phyloP scores from a whole-genome alignment of 768 basidiomycete genomes.

The Myochromella boudieri region DNA sequence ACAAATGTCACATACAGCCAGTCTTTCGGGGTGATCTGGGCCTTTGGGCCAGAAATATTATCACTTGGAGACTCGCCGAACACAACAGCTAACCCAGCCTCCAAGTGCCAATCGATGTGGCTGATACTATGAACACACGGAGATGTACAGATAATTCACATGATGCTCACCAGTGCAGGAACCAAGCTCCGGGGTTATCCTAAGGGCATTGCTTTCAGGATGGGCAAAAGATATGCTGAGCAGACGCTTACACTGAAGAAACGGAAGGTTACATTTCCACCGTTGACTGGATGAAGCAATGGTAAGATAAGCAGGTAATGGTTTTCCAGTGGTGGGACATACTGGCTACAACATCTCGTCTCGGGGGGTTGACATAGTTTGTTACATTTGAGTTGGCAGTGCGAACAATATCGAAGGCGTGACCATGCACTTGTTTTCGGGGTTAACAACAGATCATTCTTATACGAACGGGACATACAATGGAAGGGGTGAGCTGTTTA shows the following conservation, averaged over 20 bases:
- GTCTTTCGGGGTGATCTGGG: conserved; percentile 18
- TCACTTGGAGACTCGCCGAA: conserved; percentile 29
- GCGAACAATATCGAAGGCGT: conserved; percentile 15
- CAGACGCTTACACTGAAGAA: conserved; percentile 26
- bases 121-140: conserved; percentile 19
- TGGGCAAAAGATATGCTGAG: not conserved
- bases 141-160: not conserved
- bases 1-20: conserved; percentile 14
- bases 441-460: not conserved
- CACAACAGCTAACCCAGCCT: conserved; percentile 39
- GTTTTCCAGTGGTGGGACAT: not conserved
- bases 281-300: conserved; percentile 9
- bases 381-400: conserved; percentile 11
- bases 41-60: conserved; percentile 16
- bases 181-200: conserved; percentile 51
- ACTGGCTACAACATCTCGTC: conserved; percentile 18
- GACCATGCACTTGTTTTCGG: conserved; percentile 13
- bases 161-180: conserved; percentile 41
- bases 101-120: conserved; percentile 53
- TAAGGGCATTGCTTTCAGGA: conserved; percentile 21
- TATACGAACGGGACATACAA: conserved; percentile 1
- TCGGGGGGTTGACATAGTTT: conserved; percentile 17
- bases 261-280: conserved; percentile 42
- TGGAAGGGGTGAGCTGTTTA: conserved; percentile 15
- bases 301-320: not conserved